Evolutionary conservation across 1,284 basidiomycete species (phyloP), one percentile per base, ranked within the genome.

Genomic region (Grifola frondosa): DNA sequence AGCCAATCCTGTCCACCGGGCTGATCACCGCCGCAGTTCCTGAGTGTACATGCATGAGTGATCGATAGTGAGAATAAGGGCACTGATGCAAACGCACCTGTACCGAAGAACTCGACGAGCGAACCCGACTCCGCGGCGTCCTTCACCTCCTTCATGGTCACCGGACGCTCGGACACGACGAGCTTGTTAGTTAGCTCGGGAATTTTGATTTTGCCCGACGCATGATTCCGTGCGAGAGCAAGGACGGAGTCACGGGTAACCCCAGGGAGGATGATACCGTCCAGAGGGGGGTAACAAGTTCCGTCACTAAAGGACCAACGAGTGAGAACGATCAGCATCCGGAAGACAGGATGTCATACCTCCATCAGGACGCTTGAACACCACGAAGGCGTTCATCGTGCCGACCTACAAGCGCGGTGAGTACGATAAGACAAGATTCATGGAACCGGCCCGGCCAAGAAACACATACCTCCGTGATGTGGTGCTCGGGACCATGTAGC

Each of bases 371-470:
- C 77, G 77, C 62, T 81, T 81, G 65, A 98, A 81, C 0, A 86
- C 93, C 31, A 91, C 80, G 52, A 98, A 97, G 60, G 96, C 71
- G 70, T 99, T 99, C 97, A 99, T 98, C 1, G 93, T 95, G 22
- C 95, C 95, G 24, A 92, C 88, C 78, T 81, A 49, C 16, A 23
- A 35, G 17, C 9, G 31, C 17, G 8, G 4, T 29, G 31, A 16
- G n/a, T 17, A 35, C 4, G 11, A 16, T 30, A 24, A 22, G 3
- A 7, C 8, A 13, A 44, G 13, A 19, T 17, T 29, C 19, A 11
- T 21, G 8, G 21, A 15, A n/a, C 15, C 7, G 11, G 15, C 2
- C 12, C 15, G 13, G 6, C 4, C 5, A 6, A 11, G 21, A 8
- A 7, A 16, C 12, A 48, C 48, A 25, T 38, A 76, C 78, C 69